Percentiles rank a stretch among this genome's conserved stretches.
phyloP scores from a whole-genome alignment of 331 rosid species.

The Pyracantha coccinea region DNA sequence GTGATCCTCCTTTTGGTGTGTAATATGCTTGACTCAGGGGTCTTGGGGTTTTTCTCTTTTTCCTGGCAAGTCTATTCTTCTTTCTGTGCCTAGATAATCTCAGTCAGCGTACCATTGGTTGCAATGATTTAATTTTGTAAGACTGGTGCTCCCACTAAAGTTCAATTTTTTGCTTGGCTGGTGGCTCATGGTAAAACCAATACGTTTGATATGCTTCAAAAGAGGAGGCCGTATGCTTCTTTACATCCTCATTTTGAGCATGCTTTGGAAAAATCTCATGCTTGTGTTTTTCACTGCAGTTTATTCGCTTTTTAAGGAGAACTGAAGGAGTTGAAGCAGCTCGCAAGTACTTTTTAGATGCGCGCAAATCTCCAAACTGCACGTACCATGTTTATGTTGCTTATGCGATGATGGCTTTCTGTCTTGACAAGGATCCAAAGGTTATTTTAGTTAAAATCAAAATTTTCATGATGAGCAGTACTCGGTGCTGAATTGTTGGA shows the following conservation, averaged over 20 bases:
- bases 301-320: constrained; percentile 84
- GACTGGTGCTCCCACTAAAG: background rate
- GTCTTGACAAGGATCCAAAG: constrained; percentile 97
- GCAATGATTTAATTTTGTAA: background rate
- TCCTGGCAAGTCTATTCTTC: background rate
- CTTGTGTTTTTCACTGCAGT: constrained; percentile 56
- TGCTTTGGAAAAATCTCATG: constrained; percentile 14
- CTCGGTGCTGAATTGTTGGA: background rate
- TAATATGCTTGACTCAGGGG: background rate
- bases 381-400: constrained; percentile 93
- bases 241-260: background rate
- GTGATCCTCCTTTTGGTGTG: background rate
- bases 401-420: constrained; percentile 83
- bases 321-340: constrained; percentile 98
- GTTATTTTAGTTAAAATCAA: constrained; percentile 18
- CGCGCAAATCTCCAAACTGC: constrained; percentile 81
- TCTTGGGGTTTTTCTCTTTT: constrained; percentile 4
- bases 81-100: background rate
- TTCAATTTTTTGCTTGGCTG: background rate
- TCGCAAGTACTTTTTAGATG: constrained; percentile 86
- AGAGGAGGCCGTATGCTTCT: background rate
- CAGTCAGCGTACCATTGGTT: background rate
- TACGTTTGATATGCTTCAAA: background rate
- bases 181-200: background rate
- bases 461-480: background rate